A percentile compares a stretch with the other conserved stretches of the same genome.
These are phyloP conservation scores for Sphaerulina populicola DNA, from an alignment of 2,329 filamentous ascomycete species.

Conservation along the genomic window DNA sequence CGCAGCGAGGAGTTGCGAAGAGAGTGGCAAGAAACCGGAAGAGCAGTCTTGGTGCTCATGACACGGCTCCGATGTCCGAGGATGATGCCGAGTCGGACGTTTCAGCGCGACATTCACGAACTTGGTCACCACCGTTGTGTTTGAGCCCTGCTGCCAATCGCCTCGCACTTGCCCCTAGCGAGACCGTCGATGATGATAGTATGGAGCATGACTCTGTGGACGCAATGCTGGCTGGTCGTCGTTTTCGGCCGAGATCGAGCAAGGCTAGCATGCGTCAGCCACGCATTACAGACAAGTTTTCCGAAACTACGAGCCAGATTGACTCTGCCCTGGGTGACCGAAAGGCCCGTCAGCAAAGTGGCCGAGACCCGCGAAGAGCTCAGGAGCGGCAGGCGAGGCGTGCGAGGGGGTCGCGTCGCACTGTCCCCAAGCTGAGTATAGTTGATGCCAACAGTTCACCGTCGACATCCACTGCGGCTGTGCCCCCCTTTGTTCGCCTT, in stretches of 20 bases:
- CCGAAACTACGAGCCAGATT: neutral
- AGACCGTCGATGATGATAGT: conserved; percentile 28
- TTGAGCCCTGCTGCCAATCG: conserved; percentile 13
- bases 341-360: conserved; percentile 1
- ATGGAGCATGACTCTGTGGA: conserved; percentile 43
- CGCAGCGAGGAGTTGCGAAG: conserved; percentile 27
- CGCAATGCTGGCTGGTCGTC: conserved; percentile 31
- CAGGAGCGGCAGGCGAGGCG: neutral
- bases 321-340: conserved; percentile 23
- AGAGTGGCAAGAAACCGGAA: conserved; percentile 4
- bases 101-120: conserved; percentile 3
- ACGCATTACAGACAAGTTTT: conserved; percentile 34
- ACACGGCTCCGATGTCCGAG: conserved; percentile 22
- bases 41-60: neutral
- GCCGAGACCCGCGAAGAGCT: neutral
- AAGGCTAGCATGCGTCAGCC: conserved; percentile 32
- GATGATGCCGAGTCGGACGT: conserved; percentile 23
- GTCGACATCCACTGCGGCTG: conserved; percentile 27
- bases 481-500: conserved; percentile 48
- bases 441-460: conserved; percentile 39
- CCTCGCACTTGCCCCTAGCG: conserved; percentile 4
- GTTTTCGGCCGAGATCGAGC: conserved; percentile 11
- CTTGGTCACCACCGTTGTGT: conserved; percentile 3
- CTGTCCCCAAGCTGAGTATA: conserved; percentile 37
- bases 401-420: neutral